phyloP scores from a whole-genome alignment of 2,329 filamentous ascomycete genomes.

The Penicillium frequentans region DNA sequence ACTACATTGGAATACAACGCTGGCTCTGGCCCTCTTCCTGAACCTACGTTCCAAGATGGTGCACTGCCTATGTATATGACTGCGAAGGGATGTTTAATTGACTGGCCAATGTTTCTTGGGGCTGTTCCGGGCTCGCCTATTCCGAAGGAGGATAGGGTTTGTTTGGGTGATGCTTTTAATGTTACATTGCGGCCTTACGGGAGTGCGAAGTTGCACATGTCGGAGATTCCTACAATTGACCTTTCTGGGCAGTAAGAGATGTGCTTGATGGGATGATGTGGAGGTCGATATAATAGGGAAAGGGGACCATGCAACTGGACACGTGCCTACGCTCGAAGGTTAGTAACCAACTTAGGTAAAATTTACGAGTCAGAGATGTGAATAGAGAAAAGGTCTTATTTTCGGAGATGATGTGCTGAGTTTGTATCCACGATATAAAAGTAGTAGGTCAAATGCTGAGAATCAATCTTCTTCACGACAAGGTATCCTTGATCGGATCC shows the following conservation, averaged over 20 bases:
- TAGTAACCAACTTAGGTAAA: no score
- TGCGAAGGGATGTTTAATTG: conserved; percentile 41
- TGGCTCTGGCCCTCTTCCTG: conserved; percentile 9
- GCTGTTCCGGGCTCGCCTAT: conserved; percentile 37
- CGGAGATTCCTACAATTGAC: conserved; percentile 37
- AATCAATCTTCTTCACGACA: not conserved
- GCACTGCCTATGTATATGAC: conserved; percentile 38
- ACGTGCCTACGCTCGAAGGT: no score
- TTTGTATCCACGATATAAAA: no score
- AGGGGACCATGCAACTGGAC: no score
- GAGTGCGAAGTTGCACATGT: conserved; percentile 49
- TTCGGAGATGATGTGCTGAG: no score
- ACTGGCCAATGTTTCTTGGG: conserved; percentile 37
- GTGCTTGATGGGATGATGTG: no score
- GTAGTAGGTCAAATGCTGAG: not conserved
- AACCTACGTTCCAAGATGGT: conserved; percentile 32
- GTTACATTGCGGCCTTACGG: conserved; percentile 49
- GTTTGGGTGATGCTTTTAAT: conserved; percentile 35
- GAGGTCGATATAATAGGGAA: not conserved
- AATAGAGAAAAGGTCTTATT: no score
- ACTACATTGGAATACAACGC: conserved; percentile 35
- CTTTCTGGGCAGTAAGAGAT: not conserved
- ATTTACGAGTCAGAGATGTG: no score
- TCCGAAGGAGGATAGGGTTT: conserved; percentile 29
- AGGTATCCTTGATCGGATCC: conserved; percentile 22